Evolutionary conservation across 805 yeast species (phyloP).

Genomic region (Lipomyces anomalus): DNA sequence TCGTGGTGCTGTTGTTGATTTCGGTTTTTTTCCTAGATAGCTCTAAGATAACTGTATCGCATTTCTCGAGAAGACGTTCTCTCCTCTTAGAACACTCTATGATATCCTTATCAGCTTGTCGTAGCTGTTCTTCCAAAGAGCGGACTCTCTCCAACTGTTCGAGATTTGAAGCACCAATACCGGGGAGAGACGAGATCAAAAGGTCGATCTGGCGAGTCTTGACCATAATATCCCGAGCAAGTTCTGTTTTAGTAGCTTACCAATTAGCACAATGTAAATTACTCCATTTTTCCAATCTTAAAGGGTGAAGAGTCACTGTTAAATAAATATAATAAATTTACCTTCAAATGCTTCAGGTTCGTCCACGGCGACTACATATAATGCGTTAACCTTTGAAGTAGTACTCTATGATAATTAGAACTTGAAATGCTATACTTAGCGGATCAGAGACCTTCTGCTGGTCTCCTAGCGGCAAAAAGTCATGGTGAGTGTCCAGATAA

Average conservation of each 20-base stretch:
- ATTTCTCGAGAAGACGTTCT: slow-evolving; percentile 12
- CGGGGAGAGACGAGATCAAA: slow-evolving; percentile 84
- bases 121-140: slow-evolving; percentile 49
- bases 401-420: background rate
- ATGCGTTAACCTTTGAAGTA: too few species aligned
- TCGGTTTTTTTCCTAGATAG: slow-evolving; percentile 15
- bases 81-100: slow-evolving; percentile 11
- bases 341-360: slow-evolving; percentile 20
- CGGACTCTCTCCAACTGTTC: slow-evolving; percentile 64
- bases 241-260: slow-evolving; percentile 54
- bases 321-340: background rate
- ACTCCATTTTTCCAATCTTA: too few species aligned
- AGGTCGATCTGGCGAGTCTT: slow-evolving; percentile 82
- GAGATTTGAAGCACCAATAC: slow-evolving; percentile 76
- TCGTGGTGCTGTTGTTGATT: slow-evolving; percentile 6
- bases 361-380: slow-evolving; percentile 11
- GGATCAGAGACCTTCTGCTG: slow-evolving; percentile 19
- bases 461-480: slow-evolving; percentile 37
- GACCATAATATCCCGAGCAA: slow-evolving; percentile 76
- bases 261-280: background rate
- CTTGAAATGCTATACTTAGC: slow-evolving; percentile 7
- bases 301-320: too few species aligned
- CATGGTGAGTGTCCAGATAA: slow-evolving; percentile 44
- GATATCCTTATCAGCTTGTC: slow-evolving; percentile 13
- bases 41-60: slow-evolving; percentile 19